Conservation (phyloP, 2,329 filamentous ascomycete species). For the Lachnellula hyalina region DNA sequence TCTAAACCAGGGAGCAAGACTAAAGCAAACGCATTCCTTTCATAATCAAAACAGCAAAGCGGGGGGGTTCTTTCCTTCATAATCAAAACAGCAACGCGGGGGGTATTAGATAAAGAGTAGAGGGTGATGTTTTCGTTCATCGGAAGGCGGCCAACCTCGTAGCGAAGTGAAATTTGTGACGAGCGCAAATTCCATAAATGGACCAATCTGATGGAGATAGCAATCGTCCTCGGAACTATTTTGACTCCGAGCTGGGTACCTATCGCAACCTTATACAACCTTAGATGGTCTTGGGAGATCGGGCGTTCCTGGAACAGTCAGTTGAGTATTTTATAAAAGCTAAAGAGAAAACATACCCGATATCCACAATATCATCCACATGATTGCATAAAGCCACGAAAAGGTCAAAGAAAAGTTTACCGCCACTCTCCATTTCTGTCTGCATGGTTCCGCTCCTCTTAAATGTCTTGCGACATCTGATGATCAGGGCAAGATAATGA, state of each 20-base stretch:
- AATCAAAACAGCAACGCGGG: conserved; percentile 28
- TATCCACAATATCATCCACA: conserved; percentile 63
- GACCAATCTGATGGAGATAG: conserved; percentile 35
- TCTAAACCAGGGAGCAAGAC: conserved; percentile 11
- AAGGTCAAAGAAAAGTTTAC: conserved; percentile 85
- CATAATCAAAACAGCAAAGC: conserved; percentile 28
- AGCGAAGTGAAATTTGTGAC: conserved; percentile 35
- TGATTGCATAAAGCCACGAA: conserved; percentile 93
- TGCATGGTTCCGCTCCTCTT: conserved; percentile 95
- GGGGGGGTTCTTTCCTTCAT: conserved; percentile 19
- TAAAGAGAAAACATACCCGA: conserved; percentile 41
- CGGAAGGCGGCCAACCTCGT: conserved; percentile 43
- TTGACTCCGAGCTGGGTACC: conserved; percentile 29
- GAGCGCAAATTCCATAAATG: conserved; percentile 28
- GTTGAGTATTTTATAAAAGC: neutral
- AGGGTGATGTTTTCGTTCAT: conserved; percentile 36
- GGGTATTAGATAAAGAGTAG: conserved; percentile 35
- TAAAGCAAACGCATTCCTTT: conserved; percentile 33
- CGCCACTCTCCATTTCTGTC: conserved; percentile 84
- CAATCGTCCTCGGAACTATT: conserved; percentile 31
- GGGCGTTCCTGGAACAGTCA: conserved; percentile 39
- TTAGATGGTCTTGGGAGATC: conserved; percentile 50
- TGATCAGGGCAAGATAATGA: conserved; percentile 89
- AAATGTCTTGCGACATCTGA: conserved; percentile 80
- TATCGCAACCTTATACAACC: conserved; percentile 25